Percentiles rank a stretch among this genome's conserved stretches.
These are phyloP conservation scores for Parafenestella ontariensis DNA, from an alignment of 2,329 filamentous ascomycete species.

Conservation along the genomic window DNA sequence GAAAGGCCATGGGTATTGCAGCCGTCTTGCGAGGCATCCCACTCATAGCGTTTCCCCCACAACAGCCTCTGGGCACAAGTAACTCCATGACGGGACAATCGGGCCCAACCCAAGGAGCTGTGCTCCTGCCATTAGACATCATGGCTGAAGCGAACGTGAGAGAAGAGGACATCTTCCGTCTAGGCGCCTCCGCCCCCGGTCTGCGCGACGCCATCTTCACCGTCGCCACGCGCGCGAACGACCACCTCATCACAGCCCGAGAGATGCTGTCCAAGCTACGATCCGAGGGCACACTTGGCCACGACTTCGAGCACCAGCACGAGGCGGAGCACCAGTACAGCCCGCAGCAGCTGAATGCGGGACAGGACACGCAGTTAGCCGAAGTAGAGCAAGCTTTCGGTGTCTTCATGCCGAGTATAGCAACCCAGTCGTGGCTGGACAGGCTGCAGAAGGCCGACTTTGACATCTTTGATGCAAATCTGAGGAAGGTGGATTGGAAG, in stretches of 20 bases:
- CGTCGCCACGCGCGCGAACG: slow-evolving; percentile 91
- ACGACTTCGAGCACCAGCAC: slow-evolving; percentile 86
- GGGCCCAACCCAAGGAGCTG: slow-evolving; percentile 63
- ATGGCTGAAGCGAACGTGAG: slow-evolving; percentile 82
- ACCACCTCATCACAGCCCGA: slow-evolving; percentile 91
- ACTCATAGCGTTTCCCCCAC: slow-evolving; percentile 79
- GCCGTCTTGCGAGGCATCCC: slow-evolving; percentile 88
- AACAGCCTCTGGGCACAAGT: slow-evolving; percentile 60
- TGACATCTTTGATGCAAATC: slow-evolving; percentile 72
- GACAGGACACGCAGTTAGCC: slow-evolving; percentile 49
- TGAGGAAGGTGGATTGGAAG: slow-evolving; percentile 77
- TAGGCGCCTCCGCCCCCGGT: slow-evolving; percentile 78
- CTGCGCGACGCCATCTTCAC: slow-evolving; percentile 89
- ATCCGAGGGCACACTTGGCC: slow-evolving; percentile 75
- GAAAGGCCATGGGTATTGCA: slow-evolving; percentile 89
- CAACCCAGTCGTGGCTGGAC: slow-evolving; percentile 79
- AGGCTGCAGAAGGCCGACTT: slow-evolving; percentile 83
- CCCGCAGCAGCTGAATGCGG: slow-evolving; percentile 43
- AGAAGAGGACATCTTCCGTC: slow-evolving; percentile 88
- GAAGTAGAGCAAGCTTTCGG: slow-evolving; percentile 75
- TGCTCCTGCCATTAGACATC: slow-evolving; percentile 85
- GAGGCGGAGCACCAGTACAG: slow-evolving; percentile 72
- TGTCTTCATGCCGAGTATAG: slow-evolving; percentile 79
- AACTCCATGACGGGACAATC: slow-evolving; percentile 46
- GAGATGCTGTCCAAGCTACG: slow-evolving; percentile 87